Base-by-base conservation (phyloP, 768 basidiomycete species). In the Clavaria fumosa region DNA sequence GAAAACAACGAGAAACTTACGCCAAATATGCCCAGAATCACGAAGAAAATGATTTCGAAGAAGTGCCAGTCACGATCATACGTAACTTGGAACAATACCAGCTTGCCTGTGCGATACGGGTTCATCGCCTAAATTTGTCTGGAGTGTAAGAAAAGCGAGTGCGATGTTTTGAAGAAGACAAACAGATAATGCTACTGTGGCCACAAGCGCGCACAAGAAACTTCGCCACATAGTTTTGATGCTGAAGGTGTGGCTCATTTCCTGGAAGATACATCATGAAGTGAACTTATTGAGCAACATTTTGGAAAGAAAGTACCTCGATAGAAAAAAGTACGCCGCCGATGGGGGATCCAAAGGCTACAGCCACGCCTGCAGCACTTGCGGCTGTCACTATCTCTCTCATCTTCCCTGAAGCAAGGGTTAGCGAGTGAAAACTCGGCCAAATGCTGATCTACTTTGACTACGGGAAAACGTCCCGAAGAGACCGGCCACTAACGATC, bases 31-130 rank as follows among this genome's bases (percentile, higher is more conserved):
- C 95, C 95, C 28, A 99, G 72, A 41, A 97, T 72, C 37, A 97
- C 68, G 58, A 91, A 99, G 56, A 93, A 93, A 12, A 95, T 79
- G 35, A 99, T 84, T 52, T 97, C 95, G 52, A 97, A 97, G 60
- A 93, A 96, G 53, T 97, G 95, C 95, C 95, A 99, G 50, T 90
- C 89, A 22, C 93, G 72, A 53, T 83, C 84, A 55, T 97, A 99
- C 2, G 90, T 91, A 48, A 99, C 88, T 53, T 96, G 91, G 62
- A 99, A 99, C 43, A 97, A 61, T 51, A 99, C 95, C 19, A 99
- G 75, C 55, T 97, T 97, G 15, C 93, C 95, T 0, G 95, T 97
- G 24, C 91, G 73, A 61, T 89, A 99, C 2, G 95, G 95, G 52
- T 97, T 96, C 84, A 99, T 91, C 4, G 85, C 83, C 88, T 93